These are phyloP conservation scores for Gossypium davidsonii DNA, from an alignment of 441 rosid genomes.

Conservation along the genomic window DNA sequence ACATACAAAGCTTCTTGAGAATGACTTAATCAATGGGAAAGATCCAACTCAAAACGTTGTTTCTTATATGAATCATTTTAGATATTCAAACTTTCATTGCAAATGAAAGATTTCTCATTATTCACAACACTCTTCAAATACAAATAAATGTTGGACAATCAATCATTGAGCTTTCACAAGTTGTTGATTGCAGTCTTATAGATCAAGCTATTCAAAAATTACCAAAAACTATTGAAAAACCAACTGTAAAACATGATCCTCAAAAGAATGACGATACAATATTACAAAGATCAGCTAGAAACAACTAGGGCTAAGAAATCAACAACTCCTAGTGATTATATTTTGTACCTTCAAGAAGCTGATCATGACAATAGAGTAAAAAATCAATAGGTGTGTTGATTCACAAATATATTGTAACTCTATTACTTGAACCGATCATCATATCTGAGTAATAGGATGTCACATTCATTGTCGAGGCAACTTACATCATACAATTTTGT, in stretches of 20 bases:
- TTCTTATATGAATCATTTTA: neutral
- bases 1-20: neutral
- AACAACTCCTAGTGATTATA: neutral
- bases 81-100: neutral
- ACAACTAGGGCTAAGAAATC: no score
- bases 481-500: no score
- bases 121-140: no score
- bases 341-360: neutral
- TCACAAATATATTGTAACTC: no score
- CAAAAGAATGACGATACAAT: neutral
- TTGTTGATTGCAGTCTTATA: neutral
- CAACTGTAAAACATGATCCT: neutral
- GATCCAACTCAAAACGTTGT: no score
- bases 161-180: neutral
- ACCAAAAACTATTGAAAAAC: neutral
- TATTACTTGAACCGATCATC: no score
- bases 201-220: neutral
- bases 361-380: neutral
- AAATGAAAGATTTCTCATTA: neutral
- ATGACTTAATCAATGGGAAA: neutral
- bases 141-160: no score
- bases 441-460: no score
- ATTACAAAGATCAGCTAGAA: neutral
- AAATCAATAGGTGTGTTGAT: neutral
- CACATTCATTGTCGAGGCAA: no score